These are phyloP conservation scores for Apiotrichum brassicae DNA, from an alignment of 1,284 basidiomycete species.

Conservation along the genomic window DNA sequence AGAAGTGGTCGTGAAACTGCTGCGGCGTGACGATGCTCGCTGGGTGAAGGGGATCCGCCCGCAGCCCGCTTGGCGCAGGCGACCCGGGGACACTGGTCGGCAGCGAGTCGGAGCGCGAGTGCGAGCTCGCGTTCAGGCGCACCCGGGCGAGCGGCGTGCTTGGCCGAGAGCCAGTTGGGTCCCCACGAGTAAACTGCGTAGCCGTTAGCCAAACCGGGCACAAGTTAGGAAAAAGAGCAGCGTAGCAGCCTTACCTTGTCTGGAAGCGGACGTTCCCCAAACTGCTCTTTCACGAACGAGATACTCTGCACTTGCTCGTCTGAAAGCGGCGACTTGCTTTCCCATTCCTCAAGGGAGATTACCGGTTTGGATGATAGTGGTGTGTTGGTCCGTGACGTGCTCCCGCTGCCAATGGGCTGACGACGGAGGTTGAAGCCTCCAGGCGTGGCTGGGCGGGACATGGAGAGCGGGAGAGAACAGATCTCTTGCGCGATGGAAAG, in stretches of 20 bases:
- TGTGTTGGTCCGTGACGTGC: conserved; percentile 5
- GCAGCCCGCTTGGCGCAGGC: conserved; percentile 25
- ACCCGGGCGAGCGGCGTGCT: conserved; percentile 39
- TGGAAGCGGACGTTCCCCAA: conserved; percentile 59
- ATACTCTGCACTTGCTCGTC: conserved; percentile 66
- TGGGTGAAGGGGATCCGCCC: conserved; percentile 36
- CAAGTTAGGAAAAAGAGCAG: background rate
- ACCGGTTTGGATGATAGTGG: conserved; percentile 17
- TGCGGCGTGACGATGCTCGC: conserved; percentile 74
- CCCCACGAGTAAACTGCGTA: conserved; percentile 22
- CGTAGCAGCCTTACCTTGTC: conserved; percentile 57
- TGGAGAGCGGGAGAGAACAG: background rate
- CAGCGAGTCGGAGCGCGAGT: conserved; percentile 10
- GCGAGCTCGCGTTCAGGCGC: conserved; percentile 5
- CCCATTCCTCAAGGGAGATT: conserved; percentile 75
- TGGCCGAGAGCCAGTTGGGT: conserved; percentile 26
- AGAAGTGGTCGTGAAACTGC: conserved; percentile 92
- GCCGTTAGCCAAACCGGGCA: too few relatives aligned
- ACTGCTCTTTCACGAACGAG: conserved; percentile 57
- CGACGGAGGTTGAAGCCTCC: conserved; percentile 15
- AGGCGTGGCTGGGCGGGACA: conserved; percentile 18
- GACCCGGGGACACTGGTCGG: conserved; percentile 16
- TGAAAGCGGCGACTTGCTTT: conserved; percentile 65
- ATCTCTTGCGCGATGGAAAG: background rate
- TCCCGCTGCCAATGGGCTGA: conserved; percentile 4